Evolutionary conservation across 495 filamentous ascomycete genomes (phyloP).

Genomic region (Tuber microsphaerosporum): DNA sequence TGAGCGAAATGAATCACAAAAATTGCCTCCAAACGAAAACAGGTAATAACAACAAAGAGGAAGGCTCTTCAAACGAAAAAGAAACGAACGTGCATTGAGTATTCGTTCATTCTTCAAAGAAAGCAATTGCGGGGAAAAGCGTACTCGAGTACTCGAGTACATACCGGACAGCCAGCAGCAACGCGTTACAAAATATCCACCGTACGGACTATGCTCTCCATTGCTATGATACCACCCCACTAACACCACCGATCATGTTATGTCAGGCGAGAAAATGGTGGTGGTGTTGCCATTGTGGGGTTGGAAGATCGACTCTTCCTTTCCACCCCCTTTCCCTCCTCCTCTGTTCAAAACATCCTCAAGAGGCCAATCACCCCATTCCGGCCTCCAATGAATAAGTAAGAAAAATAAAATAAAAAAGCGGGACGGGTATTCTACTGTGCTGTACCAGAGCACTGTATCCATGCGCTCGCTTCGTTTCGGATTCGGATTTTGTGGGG

Average conservation of each 20-base stretch:
- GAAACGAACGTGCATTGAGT: not conserved
- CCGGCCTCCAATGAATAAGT: not conserved
- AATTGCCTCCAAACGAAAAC: not conserved
- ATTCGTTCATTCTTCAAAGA: not conserved
- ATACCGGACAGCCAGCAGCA: not conserved
- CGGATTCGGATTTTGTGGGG: not conserved
- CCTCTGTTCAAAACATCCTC: not conserved
- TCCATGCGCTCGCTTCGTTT: not conserved
- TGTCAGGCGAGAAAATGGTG: not conserved
- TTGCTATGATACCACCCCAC: not conserved
- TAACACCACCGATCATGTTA: not conserved
- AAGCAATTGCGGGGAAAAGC: conserved; percentile 3
- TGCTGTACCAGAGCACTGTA: not conserved
- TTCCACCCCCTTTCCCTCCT: not conserved
- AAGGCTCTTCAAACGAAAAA: not conserved
- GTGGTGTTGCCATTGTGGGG: not conserved
- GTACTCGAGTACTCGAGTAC: too few relatives aligned
- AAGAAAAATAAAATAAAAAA: not conserved
- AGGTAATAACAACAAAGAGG: not conserved
- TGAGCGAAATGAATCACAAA: not conserved
- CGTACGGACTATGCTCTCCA: not conserved
- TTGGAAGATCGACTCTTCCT: not conserved
- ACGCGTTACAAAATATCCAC: not conserved
- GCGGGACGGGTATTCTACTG: not conserved
- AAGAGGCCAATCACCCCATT: not conserved